These are phyloP conservation scores for Primulina huaijiensis DNA, from an alignment of 257 asterid species.

Conservation along the genomic window DNA sequence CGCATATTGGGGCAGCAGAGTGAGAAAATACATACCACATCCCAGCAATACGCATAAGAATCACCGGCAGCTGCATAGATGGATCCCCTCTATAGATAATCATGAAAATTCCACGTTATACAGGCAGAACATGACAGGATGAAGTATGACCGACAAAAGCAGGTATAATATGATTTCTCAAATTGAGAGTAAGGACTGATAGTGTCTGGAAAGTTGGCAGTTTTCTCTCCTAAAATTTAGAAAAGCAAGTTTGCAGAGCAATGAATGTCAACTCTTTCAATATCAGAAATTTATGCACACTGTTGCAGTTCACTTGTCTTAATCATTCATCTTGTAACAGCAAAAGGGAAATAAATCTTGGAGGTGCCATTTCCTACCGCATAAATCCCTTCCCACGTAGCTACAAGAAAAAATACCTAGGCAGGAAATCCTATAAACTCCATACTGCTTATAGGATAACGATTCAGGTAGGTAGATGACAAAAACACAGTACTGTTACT, in stretches of 20 bases:
- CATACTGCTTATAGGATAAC: neutral
- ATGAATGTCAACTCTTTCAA: neutral
- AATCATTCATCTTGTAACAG: neutral
- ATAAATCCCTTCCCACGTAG: neutral
- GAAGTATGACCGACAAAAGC: slow-evolving; percentile 18
- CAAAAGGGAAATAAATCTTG: neutral
- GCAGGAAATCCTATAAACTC: neutral
- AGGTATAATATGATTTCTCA: neutral
- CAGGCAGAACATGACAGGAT: slow-evolving; percentile 16
- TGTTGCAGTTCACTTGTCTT: neutral
- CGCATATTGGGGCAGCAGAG: slow-evolving; percentile 25
- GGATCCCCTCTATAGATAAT: slow-evolving; percentile 60
- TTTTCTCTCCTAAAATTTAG: slow-evolving; percentile 13
- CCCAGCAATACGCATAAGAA: slow-evolving; percentile 96
- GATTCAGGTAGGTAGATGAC: neutral
- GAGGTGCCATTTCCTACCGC: neutral
- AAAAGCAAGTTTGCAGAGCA: slow-evolving; percentile 11
- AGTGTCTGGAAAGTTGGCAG: slow-evolving; percentile 5
- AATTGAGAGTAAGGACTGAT: slow-evolving; percentile 12
- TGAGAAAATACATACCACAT: slow-evolving; percentile 62
- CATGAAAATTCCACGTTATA: slow-evolving; percentile 17
- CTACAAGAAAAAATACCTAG: neutral
- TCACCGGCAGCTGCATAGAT: slow-evolving; percentile 94
- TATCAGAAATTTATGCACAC: neutral
- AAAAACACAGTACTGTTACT: neutral